Percentiles rank a stretch among this genome's conserved stretches.
Conservation (phyloP, 108 stramenopile genomes). For the Pseudonitzschia multistriata region DNA sequence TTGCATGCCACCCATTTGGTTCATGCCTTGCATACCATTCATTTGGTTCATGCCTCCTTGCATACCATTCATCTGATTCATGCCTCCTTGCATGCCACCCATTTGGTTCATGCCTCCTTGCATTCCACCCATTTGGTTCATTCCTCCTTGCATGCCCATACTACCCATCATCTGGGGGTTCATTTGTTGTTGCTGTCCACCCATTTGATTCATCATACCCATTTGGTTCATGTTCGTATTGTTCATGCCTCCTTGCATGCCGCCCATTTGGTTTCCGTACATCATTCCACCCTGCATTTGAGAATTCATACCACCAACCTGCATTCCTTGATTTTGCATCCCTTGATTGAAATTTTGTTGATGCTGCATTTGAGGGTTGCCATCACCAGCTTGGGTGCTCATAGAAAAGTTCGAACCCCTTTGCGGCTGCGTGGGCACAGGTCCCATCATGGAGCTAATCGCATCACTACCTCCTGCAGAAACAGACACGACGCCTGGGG, state of each 20-base stretch:
- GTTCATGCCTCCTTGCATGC: conserved; percentile 32
- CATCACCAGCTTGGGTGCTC: conserved; percentile 13
- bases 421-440: conserved; percentile 19
- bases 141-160: conserved; percentile 31
- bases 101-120: conserved; percentile 43
- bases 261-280: conserved; percentile 35
- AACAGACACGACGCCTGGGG: conserved; percentile 39
- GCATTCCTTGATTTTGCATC: conserved; percentile 31
- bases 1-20: conserved; percentile 21
- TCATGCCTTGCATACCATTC: conserved; percentile 10
- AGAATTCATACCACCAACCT: conserved; percentile 15
- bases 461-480: conserved; percentile 49
- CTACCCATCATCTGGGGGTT: conserved; percentile 18
- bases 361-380: conserved; percentile 37
- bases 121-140: conserved; percentile 17
- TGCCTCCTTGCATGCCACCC: conserved; percentile 33
- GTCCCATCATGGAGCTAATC: conserved; percentile 51
- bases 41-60: background rate
- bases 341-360: conserved; percentile 29
- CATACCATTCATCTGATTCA: conserved; percentile 24
- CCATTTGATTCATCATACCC: conserved; percentile 15
- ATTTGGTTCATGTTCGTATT: conserved; percentile 18
- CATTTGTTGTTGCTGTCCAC: conserved; percentile 25
- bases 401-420: conserved; percentile 18
- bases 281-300: conserved; percentile 45